Evolutionary conservation across 495 filamentous ascomycete species (phyloP).

Genomic region (Penicillium mononematosum): DNA sequence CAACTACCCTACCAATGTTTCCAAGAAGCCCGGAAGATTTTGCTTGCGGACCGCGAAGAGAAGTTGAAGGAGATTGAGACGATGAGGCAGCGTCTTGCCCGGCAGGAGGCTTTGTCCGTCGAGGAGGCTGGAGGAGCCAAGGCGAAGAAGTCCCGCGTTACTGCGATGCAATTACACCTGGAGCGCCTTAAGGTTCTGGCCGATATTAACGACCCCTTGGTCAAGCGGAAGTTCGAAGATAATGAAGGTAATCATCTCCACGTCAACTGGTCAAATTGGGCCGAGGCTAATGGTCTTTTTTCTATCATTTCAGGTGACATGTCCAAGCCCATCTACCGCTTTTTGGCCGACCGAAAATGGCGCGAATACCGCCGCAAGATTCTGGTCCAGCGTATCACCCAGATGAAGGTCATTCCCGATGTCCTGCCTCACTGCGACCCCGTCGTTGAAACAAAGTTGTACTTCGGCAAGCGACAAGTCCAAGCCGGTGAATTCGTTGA

Average conservation of each 20-base stretch:
- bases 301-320: slow-evolving; percentile 68
- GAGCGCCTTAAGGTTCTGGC: slow-evolving; percentile 84
- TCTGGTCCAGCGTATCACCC: slow-evolving; percentile 80
- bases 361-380: slow-evolving; percentile 70
- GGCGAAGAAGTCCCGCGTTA: slow-evolving; percentile 62
- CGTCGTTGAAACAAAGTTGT: slow-evolving; percentile 70
- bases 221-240: slow-evolving; percentile 95
- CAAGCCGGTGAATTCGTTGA: slow-evolving; percentile 76
- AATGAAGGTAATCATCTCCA: slow-evolving; percentile 64
- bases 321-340: slow-evolving; percentile 94
- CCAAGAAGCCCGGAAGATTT: slow-evolving; percentile 86
- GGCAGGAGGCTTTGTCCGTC: slow-evolving; percentile 57
- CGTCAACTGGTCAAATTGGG: background rate
- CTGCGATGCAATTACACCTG: slow-evolving; percentile 69
- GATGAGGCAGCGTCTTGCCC: slow-evolving; percentile 57
- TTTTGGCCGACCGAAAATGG: slow-evolving; percentile 86
- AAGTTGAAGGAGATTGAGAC: slow-evolving; percentile 68
- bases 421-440: slow-evolving; percentile 84
- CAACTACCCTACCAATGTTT: slow-evolving; percentile 94
- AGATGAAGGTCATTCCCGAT: slow-evolving; percentile 90
- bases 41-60: slow-evolving; percentile 75
- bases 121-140: slow-evolving; percentile 59
- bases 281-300: slow-evolving; percentile 13
- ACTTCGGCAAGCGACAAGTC: slow-evolving; percentile 66
- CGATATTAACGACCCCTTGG: slow-evolving; percentile 92